phyloP scores from a whole-genome alignment of 2,329 filamentous ascomycete genomes.

The Calycina herbarum region DNA sequence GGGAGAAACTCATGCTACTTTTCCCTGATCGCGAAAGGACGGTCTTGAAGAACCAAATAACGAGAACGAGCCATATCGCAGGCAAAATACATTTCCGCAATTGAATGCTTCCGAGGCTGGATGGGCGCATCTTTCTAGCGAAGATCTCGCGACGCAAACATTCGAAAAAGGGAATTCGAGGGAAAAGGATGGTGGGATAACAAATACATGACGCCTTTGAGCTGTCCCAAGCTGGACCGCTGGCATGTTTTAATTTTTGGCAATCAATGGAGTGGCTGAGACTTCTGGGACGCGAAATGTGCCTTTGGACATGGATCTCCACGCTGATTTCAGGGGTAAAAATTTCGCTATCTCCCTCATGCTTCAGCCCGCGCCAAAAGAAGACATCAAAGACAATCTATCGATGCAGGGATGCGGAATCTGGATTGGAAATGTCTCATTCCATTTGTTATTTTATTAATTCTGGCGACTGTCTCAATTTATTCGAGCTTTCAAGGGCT shows the following conservation, averaged over 20 bases:
- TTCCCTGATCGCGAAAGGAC: neutral
- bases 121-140: neutral
- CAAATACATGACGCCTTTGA: neutral
- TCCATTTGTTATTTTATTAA: too few relatives aligned
- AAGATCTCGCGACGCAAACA: neutral
- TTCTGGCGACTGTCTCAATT: too few relatives aligned
- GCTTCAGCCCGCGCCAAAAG: neutral
- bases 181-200: neutral
- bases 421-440: too few relatives aligned
- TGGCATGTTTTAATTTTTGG: neutral
- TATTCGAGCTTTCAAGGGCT: too few relatives aligned
- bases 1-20: neutral
- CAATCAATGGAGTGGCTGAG: conserved; percentile 1
- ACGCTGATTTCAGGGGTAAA: conserved; percentile 1
- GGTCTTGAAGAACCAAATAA: conserved; percentile 10
- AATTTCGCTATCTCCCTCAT: neutral
- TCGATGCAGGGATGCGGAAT: too few relatives aligned
- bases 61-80: conserved; percentile 5
- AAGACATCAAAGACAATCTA: neutral
- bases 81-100: conserved; percentile 5
- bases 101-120: conserved; percentile 4
- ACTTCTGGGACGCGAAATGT: neutral
- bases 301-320: neutral
- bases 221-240: neutral
- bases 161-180: neutral